Evolutionary conservation across 2,329 filamentous ascomycete genomes (phyloP).

Genomic region (Alternaria ventricosa): DNA sequence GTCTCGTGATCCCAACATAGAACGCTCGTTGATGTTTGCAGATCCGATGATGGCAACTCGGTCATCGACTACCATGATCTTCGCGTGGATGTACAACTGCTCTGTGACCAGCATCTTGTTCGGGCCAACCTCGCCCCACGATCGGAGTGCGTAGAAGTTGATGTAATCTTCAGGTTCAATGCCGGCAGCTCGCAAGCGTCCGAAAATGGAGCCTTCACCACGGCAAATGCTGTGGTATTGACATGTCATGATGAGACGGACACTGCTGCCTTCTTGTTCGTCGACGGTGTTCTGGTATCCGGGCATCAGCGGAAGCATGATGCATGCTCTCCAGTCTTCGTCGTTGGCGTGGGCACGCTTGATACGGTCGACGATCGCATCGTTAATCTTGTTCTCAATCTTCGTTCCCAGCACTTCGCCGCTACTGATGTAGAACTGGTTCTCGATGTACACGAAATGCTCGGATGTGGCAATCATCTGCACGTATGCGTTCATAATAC

Average conservation of each 20-base stretch:
- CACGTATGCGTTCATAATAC: slow-evolving; percentile 94
- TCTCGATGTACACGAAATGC: slow-evolving; percentile 98
- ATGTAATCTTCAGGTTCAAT: slow-evolving; percentile 97
- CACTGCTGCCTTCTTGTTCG: slow-evolving; percentile 89
- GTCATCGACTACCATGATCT: slow-evolving; percentile 95
- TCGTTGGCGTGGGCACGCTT: slow-evolving; percentile 81
- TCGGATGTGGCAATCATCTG: slow-evolving; percentile 95
- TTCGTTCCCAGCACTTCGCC: slow-evolving; percentile 85
- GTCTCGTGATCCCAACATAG: slow-evolving; percentile 89
- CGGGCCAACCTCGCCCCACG: slow-evolving; percentile 89
- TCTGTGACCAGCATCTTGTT: slow-evolving; percentile 87
- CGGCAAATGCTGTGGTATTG: slow-evolving; percentile 96
- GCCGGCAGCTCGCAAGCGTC: slow-evolving; percentile 75
- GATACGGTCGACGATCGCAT: slow-evolving; percentile 91
- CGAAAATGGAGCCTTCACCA: slow-evolving; percentile 91
- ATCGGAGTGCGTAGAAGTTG: slow-evolving; percentile 87
- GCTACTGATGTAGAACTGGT: slow-evolving; percentile 97
- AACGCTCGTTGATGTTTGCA: slow-evolving; percentile 98
- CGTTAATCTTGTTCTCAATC: slow-evolving; percentile 92
- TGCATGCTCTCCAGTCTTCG: slow-evolving; percentile 88
- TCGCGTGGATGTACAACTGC: slow-evolving; percentile 97
- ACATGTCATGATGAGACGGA: slow-evolving; percentile 94
- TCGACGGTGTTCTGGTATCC: slow-evolving; percentile 98
- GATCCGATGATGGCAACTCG: slow-evolving; percentile 92
- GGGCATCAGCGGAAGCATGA: slow-evolving; percentile 95